Evolutionary conservation across 208 protist species (phyloP).

Genomic region (Leishmania lainsoni): DNA sequence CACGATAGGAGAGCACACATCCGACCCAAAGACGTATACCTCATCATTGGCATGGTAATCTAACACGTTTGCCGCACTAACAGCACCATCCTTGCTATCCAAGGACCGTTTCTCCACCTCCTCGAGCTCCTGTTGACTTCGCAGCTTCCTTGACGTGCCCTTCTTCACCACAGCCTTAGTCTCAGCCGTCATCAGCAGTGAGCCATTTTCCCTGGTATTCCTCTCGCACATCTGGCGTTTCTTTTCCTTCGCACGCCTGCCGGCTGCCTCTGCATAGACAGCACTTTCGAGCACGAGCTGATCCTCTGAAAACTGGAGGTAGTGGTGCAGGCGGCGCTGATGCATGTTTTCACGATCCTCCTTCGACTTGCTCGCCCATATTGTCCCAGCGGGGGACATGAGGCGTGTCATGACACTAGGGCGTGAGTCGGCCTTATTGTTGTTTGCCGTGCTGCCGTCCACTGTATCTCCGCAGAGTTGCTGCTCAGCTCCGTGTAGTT

Average conservation of each 20-base stretch:
- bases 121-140: slow-evolving; percentile 6
- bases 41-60: not conserved
- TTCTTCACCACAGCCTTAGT: not conserved
- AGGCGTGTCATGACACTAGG: slow-evolving; percentile 7
- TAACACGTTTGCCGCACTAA: not conserved
- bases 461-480: slow-evolving; percentile 1
- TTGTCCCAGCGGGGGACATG: slow-evolving; percentile 17
- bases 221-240: not conserved
- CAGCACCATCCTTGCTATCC: slow-evolving; percentile 9
- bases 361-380: slow-evolving; percentile 6
- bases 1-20: not conserved
- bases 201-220: not conserved
- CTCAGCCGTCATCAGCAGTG: not conserved
- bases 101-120: slow-evolving; percentile 22
- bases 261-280: slow-evolving; percentile 12
- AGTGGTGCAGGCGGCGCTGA: slow-evolving; percentile 21
- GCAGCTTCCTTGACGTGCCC: not conserved
- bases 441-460: not conserved
- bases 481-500: slow-evolving; percentile 46
- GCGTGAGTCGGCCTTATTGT: not conserved
- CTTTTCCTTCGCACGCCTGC: not conserved
- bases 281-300: slow-evolving; percentile 18
- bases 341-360: slow-evolving; percentile 1
- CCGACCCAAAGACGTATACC: not conserved
- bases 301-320: slow-evolving; percentile 23